A percentile compares a stretch with the other conserved stretches of the same genome.
Conservation (phyloP, 768 basidiomycete genomes). For the Cyathus striatus region DNA sequence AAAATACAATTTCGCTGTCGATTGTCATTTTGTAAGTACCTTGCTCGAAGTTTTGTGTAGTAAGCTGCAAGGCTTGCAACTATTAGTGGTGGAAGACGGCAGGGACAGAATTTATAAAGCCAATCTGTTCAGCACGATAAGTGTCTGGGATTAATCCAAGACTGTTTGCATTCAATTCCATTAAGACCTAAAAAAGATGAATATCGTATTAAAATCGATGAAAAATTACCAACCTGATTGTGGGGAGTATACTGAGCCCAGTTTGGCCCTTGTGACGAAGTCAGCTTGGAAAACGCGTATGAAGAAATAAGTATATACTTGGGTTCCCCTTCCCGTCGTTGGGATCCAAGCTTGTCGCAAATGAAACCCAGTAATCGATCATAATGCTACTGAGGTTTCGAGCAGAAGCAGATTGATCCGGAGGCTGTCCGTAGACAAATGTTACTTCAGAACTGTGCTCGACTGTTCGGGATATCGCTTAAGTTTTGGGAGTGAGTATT, state of each 20-base stretch:
- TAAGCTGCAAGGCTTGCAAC: too few species aligned
- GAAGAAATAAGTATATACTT: constrained; percentile 15
- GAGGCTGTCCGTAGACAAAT: constrained; percentile 27
- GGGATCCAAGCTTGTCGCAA: constrained; percentile 29
- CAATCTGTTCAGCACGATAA: constrained; percentile 29
- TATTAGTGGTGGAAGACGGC: constrained; percentile 10
- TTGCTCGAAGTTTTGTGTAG: too few species aligned
- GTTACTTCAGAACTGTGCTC: constrained; percentile 25
- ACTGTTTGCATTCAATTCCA: constrained; percentile 30
- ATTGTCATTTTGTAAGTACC: too few species aligned
- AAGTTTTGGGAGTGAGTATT: too few species aligned
- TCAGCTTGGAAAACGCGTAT: not conserved
- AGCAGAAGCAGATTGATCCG: constrained; percentile 14
- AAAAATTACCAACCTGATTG: constrained; percentile 3
- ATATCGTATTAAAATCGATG: not conserved
- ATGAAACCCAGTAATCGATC: constrained; percentile 40
- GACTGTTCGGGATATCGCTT: too few species aligned
- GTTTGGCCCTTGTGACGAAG: not conserved
- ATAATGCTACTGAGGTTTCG: constrained; percentile 23
- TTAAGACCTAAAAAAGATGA: constrained; percentile 19
- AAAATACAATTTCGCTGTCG: too few species aligned
- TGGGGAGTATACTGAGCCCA: constrained; percentile 6
- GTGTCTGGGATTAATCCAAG: constrained; percentile 28
- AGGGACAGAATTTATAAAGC: constrained; percentile 27
- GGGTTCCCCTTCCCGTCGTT: constrained; percentile 28